Evolutionary conservation across 345 rosid species (phyloP).

Genomic region (Eucalyptus cloeziana): DNA sequence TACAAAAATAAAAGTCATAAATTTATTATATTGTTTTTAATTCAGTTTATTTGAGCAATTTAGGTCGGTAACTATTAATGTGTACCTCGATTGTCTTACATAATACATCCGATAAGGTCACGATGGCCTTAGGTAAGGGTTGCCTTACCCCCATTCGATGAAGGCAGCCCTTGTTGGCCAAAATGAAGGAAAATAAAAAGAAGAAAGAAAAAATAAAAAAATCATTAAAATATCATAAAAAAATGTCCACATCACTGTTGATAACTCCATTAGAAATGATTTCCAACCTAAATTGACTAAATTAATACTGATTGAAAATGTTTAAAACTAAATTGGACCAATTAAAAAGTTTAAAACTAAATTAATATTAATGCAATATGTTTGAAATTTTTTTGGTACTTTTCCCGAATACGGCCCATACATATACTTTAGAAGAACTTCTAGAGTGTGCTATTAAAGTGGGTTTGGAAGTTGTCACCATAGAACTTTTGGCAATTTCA

Average conservation of each 20-base stretch:
- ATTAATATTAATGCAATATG: rapidly evolving
- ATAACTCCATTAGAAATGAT: no score
- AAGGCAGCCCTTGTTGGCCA: no score
- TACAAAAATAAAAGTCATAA: background rate
- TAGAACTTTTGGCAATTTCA: background rate
- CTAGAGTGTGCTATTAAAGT: background rate
- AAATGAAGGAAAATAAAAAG: no score
- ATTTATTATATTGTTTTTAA: rapidly evolving
- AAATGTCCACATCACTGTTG: rapidly evolving
- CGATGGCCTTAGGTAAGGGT: no score
- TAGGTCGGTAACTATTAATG: no score
- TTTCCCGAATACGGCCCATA: rapidly evolving
- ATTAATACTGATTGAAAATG: no score
- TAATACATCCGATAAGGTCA: no score
- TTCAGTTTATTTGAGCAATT: no score
- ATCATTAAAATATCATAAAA: no score
- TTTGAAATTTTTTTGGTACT: rapidly evolving
- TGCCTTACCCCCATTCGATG: rapidly evolving
- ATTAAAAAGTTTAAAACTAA: rapidly evolving
- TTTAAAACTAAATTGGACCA: no score
- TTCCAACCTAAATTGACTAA: no score
- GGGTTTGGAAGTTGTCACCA: background rate
- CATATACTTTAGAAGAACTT: background rate
- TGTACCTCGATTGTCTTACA: rapidly evolving
- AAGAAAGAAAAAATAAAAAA: no score